Evolutionary conservation across 2,329 filamentous ascomycete genomes (phyloP), one percentile per base, ranked within the genome.

Genomic region (Diaporthe eres): DNA sequence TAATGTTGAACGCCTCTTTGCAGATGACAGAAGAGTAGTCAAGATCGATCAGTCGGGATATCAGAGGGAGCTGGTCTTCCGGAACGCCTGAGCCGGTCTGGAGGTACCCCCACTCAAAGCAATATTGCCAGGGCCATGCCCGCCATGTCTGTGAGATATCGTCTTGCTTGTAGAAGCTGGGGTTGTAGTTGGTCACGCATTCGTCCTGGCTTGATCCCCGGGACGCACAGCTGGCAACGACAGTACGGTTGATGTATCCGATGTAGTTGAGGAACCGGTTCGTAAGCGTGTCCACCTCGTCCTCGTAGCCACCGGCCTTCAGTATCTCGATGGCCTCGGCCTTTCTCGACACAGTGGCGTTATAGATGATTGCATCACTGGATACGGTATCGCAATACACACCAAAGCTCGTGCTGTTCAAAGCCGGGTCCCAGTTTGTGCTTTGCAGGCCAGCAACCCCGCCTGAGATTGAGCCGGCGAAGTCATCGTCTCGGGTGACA

Each of bases 61-160:
- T 87, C 8, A 97, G 83, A 0, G 95, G 92, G 1, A 93, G 88
- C 72, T 92, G 88, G 75, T 90, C 85, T 0, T 85, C 79, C 0
- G 94, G 94, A 0, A 92, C 91, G 37, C 92, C 90, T 6, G 91
- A 92, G 65, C 95, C 94, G 0, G 93, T 95, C 78, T 93, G 90
- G 68, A 96, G 90, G 84, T 91, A 97, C 13, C 94, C 95, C 94
- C 94, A 97, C 85, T 91, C 86, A 8, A 88, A 90, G 83, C 89
- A 91, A 53, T 87, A 88, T 77, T 91, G 89, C 79, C 88, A 91
- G 0, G 83, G 79, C 89, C 89, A 91, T 34, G 86, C 82, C 0
- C 88, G 84, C 80, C 81, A 89, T 71, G 80, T 81, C 75, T 86
- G 85, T 7, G 81, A 75, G 67, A 86, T 83, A 73, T 83, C 81